A percentile compares a stretch with the other conserved stretches of the same genome.
These are phyloP conservation scores for Kodamaea nitidulidarum DNA, from an alignment of 805 yeast species.

Conservation along the genomic window DNA sequence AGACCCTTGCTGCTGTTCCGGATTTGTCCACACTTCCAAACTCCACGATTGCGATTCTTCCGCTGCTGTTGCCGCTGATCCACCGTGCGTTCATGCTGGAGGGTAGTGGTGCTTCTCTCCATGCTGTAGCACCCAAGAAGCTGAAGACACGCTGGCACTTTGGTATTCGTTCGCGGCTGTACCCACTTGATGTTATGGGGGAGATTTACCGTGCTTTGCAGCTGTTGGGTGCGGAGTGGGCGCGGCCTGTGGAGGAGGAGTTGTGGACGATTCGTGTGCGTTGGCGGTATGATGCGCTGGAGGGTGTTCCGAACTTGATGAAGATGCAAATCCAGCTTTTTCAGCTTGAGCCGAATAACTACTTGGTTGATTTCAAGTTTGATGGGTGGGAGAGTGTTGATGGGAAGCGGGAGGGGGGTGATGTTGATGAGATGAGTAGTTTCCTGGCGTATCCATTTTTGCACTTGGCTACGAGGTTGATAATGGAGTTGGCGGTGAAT, in stretches of 20 bases:
- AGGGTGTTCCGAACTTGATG: constrained; percentile 70
- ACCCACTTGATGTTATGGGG: constrained; percentile 98
- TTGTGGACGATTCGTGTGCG: constrained; percentile 94
- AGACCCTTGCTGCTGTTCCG: constrained; percentile 44
- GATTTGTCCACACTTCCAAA: constrained; percentile 53
- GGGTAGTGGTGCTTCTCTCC: constrained; percentile 30
- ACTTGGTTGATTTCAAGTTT: constrained; percentile 93
- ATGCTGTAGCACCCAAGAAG: constrained; percentile 68
- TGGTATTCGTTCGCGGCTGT: constrained; percentile 92
- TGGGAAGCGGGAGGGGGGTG: constrained; percentile 27
- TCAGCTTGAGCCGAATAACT: constrained; percentile 93
- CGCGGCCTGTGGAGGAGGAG: constrained; percentile 89
- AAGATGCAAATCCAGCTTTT: constrained; percentile 96
- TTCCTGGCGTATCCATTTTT: constrained; percentile 93
- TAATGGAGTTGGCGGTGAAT: constrained; percentile 96
- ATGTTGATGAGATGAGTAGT: constrained; percentile 73
- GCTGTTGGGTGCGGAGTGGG: constrained; percentile 96
- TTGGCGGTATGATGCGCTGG: constrained; percentile 62
- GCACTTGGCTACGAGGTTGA: constrained; percentile 85
- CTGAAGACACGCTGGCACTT: constrained; percentile 98
- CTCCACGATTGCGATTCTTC: constrained; percentile 86
- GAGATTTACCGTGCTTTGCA: constrained; percentile 93
- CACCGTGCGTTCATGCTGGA: constrained; percentile 91
- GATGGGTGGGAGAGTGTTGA: constrained; percentile 82
- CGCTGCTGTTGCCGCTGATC: constrained; percentile 90